These are phyloP conservation scores for Ustilago sp. DNA, from an alignment of 1,284 basidiomycete genomes.

Conservation along the genomic window DNA sequence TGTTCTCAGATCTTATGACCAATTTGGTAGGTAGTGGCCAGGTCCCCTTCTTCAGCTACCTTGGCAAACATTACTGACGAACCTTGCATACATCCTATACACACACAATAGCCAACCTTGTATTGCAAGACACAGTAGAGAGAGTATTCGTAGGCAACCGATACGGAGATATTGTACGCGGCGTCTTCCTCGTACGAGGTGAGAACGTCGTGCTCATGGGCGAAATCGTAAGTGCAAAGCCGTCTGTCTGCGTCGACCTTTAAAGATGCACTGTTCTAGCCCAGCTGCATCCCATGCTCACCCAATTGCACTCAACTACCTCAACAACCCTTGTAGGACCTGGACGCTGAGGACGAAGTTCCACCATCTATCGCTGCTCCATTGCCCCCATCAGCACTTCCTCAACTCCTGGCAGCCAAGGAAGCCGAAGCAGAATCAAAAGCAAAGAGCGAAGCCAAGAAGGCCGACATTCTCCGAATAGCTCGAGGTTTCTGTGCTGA, in stretches of 20 bases:
- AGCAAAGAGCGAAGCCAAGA: slow-evolving; percentile 57
- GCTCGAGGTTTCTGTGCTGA: slow-evolving; percentile 64
- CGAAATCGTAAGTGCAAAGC: slow-evolving; percentile 82
- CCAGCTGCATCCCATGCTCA: neutral
- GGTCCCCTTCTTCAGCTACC: neutral
- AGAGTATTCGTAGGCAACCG: slow-evolving; percentile 76
- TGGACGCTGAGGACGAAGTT: slow-evolving; percentile 66
- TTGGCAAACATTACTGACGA: neutral
- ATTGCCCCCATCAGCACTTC: slow-evolving; percentile 56
- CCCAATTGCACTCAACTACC: neutral
- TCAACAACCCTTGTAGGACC: slow-evolving; percentile 41
- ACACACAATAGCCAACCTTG: slow-evolving; percentile 82
- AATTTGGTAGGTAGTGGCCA: slow-evolving; percentile 82
- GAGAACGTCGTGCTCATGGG: slow-evolving; percentile 98
- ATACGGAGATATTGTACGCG: slow-evolving; percentile 85
- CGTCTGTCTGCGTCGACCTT: neutral
- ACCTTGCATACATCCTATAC: neutral
- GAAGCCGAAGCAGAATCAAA: slow-evolving; percentile 58
- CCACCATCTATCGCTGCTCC: slow-evolving; percentile 59
- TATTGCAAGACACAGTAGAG: slow-evolving; percentile 76
- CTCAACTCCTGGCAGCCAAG: slow-evolving; percentile 55
- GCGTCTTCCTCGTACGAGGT: slow-evolving; percentile 92
- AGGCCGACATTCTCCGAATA: slow-evolving; percentile 59
- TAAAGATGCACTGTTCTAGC: neutral
- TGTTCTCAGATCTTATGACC: slow-evolving; percentile 95